phyloP scores from a whole-genome alignment of 2,329 filamentous ascomycete genomes.

The Lasiodiplodia gonubiensis region DNA sequence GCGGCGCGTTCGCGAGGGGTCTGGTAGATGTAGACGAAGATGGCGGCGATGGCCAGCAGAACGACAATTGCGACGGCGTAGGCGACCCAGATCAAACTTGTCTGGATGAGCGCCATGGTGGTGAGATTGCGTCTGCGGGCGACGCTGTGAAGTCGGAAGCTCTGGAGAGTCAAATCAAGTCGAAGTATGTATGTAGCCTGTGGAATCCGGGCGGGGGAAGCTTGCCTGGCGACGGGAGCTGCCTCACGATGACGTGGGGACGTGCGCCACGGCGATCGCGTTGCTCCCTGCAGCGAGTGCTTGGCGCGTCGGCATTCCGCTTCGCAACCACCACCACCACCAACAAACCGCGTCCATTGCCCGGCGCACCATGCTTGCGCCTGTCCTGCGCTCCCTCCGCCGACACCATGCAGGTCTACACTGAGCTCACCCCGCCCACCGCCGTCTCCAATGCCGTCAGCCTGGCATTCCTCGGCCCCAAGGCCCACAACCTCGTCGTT shows the following conservation, averaged over 20 bases:
- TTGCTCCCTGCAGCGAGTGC: constrained; percentile 4
- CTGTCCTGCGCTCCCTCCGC: neutral
- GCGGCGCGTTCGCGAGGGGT: constrained; percentile 83
- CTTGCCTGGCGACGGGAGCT: constrained; percentile 12
- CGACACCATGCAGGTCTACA: constrained; percentile 88
- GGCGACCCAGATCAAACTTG: constrained; percentile 91
- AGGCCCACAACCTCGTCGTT: constrained; percentile 83
- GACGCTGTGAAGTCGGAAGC: neutral
- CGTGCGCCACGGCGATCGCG: constrained; percentile 7
- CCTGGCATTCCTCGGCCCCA: constrained; percentile 76
- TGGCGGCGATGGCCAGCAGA: constrained; percentile 75
- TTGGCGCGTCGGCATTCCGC: constrained; percentile 19
- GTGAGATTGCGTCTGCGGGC: neutral
- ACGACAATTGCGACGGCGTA: constrained; percentile 83
- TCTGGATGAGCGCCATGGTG: constrained; percentile 75
- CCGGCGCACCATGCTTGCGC: constrained; percentile 24
- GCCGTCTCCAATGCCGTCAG: constrained; percentile 88
- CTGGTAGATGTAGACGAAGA: constrained; percentile 93
- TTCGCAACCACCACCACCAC: constrained; percentile 20
- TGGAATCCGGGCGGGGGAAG: constrained; percentile 8
- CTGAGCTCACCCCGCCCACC: constrained; percentile 91
- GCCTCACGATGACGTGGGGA: constrained; percentile 22
- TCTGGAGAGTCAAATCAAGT: neutral
- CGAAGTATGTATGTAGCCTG: neutral
- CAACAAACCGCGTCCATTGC: constrained; percentile 4